phyloP scores from a whole-genome alignment of 352 stramenopile genomes.

The Elongisporangium anandrum region DNA sequence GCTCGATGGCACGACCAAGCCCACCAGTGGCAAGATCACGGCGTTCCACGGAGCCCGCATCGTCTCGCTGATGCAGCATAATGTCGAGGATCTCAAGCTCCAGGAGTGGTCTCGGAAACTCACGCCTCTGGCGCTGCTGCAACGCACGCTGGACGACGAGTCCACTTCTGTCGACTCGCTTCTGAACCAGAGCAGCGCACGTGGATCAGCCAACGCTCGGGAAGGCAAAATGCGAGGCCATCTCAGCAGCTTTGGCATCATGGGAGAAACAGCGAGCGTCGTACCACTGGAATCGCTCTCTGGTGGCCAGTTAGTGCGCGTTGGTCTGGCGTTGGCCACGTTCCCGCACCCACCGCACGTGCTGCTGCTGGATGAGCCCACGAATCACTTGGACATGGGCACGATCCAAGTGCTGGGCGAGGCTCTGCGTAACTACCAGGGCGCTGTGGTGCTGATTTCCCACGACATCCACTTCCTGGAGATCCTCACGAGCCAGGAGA shows the following conservation, averaged over 20 bases:
- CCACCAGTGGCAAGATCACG: constrained; percentile 33
- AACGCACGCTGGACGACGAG: constrained; percentile 27
- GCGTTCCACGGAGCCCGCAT: constrained; percentile 47
- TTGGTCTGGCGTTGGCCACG: constrained; percentile 42
- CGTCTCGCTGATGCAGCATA: constrained; percentile 56
- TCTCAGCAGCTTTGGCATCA: constrained; percentile 47
- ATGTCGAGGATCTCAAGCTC: constrained; percentile 55
- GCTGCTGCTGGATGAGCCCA: constrained; percentile 90
- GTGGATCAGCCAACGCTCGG: constrained; percentile 5
- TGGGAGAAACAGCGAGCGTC: constrained; percentile 19
- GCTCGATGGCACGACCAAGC: constrained; percentile 75
- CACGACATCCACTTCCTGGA: constrained; percentile 61
- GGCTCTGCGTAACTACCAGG: constrained; percentile 48
- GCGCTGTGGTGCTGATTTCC: constrained; percentile 58
- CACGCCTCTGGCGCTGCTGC: constrained; percentile 40
- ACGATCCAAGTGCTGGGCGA: constrained; percentile 72
- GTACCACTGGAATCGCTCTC: constrained; percentile 38
- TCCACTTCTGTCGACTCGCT: constrained; percentile 3
- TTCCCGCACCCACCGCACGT: constrained; percentile 89
- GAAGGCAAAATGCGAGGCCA: constrained; percentile 39
- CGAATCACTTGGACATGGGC: constrained; percentile 91
- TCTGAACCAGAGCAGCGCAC: neutral
- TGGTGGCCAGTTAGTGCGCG: constrained; percentile 46
- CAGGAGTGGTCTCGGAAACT: constrained; percentile 36
- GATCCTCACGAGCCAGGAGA: constrained; percentile 27